Base-by-base conservation (phyloP, 1,284 basidiomycete genomes). In the Austroboletus rostrupii region DNA sequence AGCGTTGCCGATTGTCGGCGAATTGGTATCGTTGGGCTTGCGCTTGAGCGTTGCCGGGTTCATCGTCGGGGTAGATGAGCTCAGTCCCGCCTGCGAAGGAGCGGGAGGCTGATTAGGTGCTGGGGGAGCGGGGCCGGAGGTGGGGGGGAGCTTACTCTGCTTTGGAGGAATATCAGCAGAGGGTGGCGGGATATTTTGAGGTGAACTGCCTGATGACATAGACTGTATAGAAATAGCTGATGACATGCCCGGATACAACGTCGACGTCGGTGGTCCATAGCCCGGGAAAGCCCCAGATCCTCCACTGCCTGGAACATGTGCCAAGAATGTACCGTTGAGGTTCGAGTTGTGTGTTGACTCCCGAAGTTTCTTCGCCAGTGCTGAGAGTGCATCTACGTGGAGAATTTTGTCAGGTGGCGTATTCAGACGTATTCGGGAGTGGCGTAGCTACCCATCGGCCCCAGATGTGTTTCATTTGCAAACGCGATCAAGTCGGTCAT, bases 401-500 rank as follows among this genome's bases (percentile, higher is more conserved):
- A 48, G 50, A 64, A 55, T 43, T 53, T 51, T 54, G 40, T 65
- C 43, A 67, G 58, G 55, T 41, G 43, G 43, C 37, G 45, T 53
- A 56, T 67, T 66, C 64, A 65, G 36, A 54, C 52, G 49, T 57
- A 55, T 58, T 65, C 60, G 63, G 53, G 60, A 68, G 58, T 54
- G 54, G 66, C 44, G 55, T 68, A 72, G 78, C 60, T 66, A 90
- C 87, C 82, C 58, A 78, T 64, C 29, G 86, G 85, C 29, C 87
- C 86, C 12, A 83, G 61, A 1, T 68, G 49, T 8, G 70, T 65
- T 33, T 80, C 75, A 29, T 59, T 74, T n/a, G 83, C 79, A 61
- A 77, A 88, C 11, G 75, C 60, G 45, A 90, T 87, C 48, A 90
- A 72, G 56, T 90, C 86, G 32, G 77, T 71, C 87, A 90, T 88